Evolutionary conservation across 495 filamentous ascomycete species (phyloP), one percentile per base, ranked within the genome.

Genomic region (Podospora bellae-mahoneyi): DNA sequence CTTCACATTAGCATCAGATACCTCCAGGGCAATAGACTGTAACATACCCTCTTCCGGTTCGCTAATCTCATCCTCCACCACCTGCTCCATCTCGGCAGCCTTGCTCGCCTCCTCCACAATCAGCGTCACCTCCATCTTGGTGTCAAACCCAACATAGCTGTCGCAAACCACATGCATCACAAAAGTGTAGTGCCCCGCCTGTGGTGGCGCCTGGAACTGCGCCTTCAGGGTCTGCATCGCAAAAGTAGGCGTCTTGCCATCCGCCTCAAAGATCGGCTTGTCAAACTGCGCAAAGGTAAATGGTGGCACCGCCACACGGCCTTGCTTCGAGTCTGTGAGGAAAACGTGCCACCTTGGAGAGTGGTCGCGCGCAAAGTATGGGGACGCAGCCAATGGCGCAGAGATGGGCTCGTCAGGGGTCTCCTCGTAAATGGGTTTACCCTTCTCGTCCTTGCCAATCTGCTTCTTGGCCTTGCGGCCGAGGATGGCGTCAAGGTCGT

Each of bases 121-220:
- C 57, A 99, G 82, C 15, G 89, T 93, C 44, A 97, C 92, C 68
- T 96, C 92, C 85, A 90, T 85, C 82, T 91, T 93, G 58, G 87
- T 89, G 75, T 99, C 95, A 67, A 96, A 90, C 58, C 95, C 95
- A 57, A 98, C 83, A 73, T 98, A 99, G 73, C 91, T 92, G 78
- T 98, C 95, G 74, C 92, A 97, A 65, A 97, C 81, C 67, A 96
- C 81, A 77, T 97, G 88, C 91, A 97, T 90, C 34, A 90, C 88
- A 76, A 99, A 99, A 0, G 89, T 91, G 77, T 96, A 98, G 74
- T 92, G 89, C 57, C 93, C 96, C 15, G 91, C 86, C 78, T 97
- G 92, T 34, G 94, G 93, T 62, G 95, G 95, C 20, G 95, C 94
- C 74, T 94, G 92, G 81, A 99, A 99, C 79, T 98, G 95, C 80